phyloP scores from a whole-genome alignment of 2,329 filamentous ascomycete genomes.

The Cladosporium sphaerospermum region DNA sequence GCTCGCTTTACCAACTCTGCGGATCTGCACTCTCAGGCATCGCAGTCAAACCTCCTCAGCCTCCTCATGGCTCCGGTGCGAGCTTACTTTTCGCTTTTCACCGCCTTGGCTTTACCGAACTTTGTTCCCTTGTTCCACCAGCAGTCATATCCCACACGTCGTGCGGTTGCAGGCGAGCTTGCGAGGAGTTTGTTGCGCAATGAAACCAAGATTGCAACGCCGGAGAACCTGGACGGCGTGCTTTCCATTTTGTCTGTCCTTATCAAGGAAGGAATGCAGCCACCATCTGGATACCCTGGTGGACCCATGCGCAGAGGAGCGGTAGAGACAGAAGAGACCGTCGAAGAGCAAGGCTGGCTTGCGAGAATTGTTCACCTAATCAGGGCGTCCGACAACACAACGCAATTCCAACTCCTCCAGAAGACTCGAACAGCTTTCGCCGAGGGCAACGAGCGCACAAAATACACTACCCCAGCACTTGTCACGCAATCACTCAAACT shows the following conservation, averaged over 20 bases:
- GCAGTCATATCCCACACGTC: conserved; percentile 85
- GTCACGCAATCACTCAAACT: conserved; percentile 87
- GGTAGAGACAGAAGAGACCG: conserved; percentile 88
- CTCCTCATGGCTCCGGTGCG: conserved; percentile 87
- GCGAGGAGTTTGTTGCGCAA: conserved; percentile 76
- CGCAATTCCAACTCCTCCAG: conserved; percentile 84
- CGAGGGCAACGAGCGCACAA: conserved; percentile 90
- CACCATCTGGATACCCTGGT: conserved; percentile 74
- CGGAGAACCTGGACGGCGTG: conserved; percentile 78
- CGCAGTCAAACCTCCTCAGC: conserved; percentile 82
- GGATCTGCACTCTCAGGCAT: conserved; percentile 82
- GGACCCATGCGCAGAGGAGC: conserved; percentile 66
- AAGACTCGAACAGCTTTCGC: conserved; percentile 77
- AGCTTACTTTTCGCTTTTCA: conserved; percentile 89
- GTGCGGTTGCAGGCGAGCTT: conserved; percentile 86
- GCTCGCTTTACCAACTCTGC: conserved; percentile 86
- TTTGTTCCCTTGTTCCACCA: conserved; percentile 85
- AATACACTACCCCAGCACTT: conserved; percentile 88
- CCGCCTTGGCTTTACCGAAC: conserved; percentile 84
- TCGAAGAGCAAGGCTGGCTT: conserved; percentile 97
- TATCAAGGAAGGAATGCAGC: conserved; percentile 84
- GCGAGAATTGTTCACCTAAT: conserved; percentile 88
- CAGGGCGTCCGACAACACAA: conserved; percentile 77
- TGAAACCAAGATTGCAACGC: conserved; percentile 69
- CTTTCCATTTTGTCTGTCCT: conserved; percentile 83